Evolutionary conservation across 1,139 yeast genomes (phyloP), one percentile per base, ranked within the genome.

Genomic region (Diutina scorzettiae): DNA sequence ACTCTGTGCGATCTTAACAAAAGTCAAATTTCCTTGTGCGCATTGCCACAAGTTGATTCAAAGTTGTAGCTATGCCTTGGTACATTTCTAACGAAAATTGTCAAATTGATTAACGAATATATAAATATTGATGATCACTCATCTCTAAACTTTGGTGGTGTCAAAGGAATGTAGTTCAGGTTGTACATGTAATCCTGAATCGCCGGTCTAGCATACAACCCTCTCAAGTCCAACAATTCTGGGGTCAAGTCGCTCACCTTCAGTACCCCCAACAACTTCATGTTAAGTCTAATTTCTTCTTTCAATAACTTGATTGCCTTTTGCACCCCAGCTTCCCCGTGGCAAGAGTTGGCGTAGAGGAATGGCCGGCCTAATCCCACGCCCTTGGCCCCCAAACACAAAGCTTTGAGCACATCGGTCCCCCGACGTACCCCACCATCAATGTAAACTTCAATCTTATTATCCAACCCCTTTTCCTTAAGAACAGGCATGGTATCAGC

Each of bases 201-300:
- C 4, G 47, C 24, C 3, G 42, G 30, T 18, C 46, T 33, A 7
- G 46, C 21, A 32, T 43, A 36, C 16, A 46, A 40, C 24, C 44
- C 43, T 21, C 46, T 32, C 44, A 45, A 36, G 23, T 48, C 49
- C 40, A 46, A 41, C 23, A 44, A 46, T 8, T 42, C 43, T 4
- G 47, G 49, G 4, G 41, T 41, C 40, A 48, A 43, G 3, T 46
- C 49, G 12, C 27, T 21, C 30, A 48, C 24, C 16, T 43, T 45
- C 17, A 24, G 21, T 28, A 75, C 95, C 37, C 96, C 97, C 42
- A 89, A 63, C 42, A 87, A 66, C 49, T 95, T 71, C 96, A 89
- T 85, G 59, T 81, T 78, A 91, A 86, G 83, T 48, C 73, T 77
- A 57, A 89, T 59, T 57, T 89, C 97, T 47, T 81, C 87, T 54